These are phyloP conservation scores for Macrolepiota albuminosa DNA, from an alignment of 768 basidiomycete species.

Conservation along the genomic window DNA sequence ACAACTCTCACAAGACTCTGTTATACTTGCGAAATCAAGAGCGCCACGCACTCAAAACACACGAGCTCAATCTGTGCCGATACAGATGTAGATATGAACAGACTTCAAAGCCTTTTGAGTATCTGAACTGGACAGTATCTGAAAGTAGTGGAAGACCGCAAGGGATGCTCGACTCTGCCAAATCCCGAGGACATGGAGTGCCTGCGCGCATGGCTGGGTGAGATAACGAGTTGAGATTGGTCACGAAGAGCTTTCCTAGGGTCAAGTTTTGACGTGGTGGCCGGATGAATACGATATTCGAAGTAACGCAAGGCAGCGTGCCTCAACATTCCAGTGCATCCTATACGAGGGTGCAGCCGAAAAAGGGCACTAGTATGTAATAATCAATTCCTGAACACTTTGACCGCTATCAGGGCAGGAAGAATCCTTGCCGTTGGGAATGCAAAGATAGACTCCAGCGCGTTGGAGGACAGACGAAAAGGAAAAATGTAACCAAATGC, in stretches of 20 bases:
- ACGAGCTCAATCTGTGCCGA: background rate
- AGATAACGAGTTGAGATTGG: background rate
- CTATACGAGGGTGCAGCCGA: background rate
- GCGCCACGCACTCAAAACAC: background rate
- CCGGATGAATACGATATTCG: background rate
- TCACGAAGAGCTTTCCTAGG: background rate
- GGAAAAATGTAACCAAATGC: background rate
- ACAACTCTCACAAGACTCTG: background rate
- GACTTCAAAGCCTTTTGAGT: background rate
- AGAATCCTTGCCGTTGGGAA: background rate
- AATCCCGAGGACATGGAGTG: background rate
- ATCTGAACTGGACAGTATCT: background rate
- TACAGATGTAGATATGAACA: background rate
- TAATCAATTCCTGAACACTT: background rate
- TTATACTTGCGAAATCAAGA: background rate
- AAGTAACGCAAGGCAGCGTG: conserved; percentile 1
- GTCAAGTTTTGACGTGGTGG: background rate
- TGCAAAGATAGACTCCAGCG: background rate
- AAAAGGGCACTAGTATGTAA: background rate
- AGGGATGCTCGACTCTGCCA: background rate
- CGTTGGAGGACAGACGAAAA: background rate
- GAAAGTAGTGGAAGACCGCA: background rate
- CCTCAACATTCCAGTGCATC: background rate
- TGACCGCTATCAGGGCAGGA: background rate
- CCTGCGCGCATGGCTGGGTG: background rate